phyloP scores from a whole-genome alignment of 129 eudicot species.

The Lactuca saligna region DNA sequence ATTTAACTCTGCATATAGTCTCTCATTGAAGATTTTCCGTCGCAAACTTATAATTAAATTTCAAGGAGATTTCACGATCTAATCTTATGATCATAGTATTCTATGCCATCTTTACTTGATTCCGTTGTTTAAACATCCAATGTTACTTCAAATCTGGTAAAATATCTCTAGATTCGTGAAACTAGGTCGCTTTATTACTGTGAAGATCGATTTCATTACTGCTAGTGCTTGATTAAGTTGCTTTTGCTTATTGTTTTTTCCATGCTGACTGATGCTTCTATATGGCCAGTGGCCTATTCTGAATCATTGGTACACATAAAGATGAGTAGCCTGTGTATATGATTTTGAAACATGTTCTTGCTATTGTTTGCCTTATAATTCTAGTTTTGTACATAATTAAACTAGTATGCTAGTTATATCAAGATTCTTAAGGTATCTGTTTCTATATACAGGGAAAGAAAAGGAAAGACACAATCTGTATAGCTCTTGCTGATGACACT shows the following conservation, averaged over 20 bases:
- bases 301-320: background rate
- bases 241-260: background rate
- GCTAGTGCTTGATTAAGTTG: background rate
- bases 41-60: background rate
- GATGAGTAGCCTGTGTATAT: background rate
- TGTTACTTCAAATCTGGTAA: background rate
- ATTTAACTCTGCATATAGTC: background rate
- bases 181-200: background rate
- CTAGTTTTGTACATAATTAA: background rate
- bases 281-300: background rate
- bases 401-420: background rate
- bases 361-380: background rate
- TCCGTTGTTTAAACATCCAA: background rate
- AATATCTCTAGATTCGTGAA: background rate
- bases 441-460: conserved; percentile 74
- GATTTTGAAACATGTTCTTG: background rate
- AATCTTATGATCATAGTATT: background rate
- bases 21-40: background rate
- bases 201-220: background rate
- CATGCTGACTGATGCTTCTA: background rate
- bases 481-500: conserved; percentile 91
- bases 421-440: background rate
- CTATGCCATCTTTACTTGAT: background rate
- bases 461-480: conserved; percentile 83
- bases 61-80: background rate